Evolutionary conservation across 352 stramenopile genomes (phyloP).

Genomic region (Saprolegnia diclina): DNA sequence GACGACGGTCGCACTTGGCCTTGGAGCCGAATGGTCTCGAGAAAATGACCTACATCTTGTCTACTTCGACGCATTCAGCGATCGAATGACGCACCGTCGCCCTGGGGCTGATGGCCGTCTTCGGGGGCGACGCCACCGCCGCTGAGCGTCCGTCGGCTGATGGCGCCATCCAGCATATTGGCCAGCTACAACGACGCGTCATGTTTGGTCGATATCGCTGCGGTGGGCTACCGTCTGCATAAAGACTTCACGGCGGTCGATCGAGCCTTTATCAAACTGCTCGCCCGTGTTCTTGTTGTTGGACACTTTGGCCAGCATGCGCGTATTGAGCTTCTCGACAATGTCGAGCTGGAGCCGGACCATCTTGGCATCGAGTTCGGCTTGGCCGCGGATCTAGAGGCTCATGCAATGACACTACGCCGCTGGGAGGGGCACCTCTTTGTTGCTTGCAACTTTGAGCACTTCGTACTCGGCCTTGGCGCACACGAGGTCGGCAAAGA

Average conservation of each 20-base stretch:
- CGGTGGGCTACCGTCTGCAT: conserved; percentile 59
- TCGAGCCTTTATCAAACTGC: conserved; percentile 75
- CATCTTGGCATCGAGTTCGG: conserved; percentile 39
- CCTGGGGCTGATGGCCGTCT: conserved; percentile 30
- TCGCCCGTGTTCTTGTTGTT: conserved; percentile 87
- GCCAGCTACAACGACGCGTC: too few species aligned
- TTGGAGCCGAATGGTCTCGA: conserved; percentile 24
- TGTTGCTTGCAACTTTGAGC: conserved; percentile 65
- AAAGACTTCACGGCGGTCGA: conserved; percentile 73
- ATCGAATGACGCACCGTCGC: conserved; percentile 9
- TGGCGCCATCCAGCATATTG: conserved; percentile 68
- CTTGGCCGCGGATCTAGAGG: neutral
- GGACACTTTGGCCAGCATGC: conserved; percentile 82
- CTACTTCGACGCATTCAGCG: neutral
- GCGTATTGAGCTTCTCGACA: conserved; percentile 66
- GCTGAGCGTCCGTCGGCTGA: conserved; percentile 61
- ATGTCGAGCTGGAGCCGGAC: conserved; percentile 50
- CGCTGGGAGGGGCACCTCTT: conserved; percentile 35
- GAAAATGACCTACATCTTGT: conserved; percentile 1
- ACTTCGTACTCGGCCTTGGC: conserved; percentile 70
- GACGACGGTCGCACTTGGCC: neutral
- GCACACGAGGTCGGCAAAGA: conserved; percentile 71
- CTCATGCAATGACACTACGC: too few species aligned
- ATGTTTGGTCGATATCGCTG: too few species aligned
- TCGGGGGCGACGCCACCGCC: conserved; percentile 24